These are phyloP conservation scores for Populus ilicifolia DNA, from an alignment of 345 rosid species.

Conservation along the genomic window DNA sequence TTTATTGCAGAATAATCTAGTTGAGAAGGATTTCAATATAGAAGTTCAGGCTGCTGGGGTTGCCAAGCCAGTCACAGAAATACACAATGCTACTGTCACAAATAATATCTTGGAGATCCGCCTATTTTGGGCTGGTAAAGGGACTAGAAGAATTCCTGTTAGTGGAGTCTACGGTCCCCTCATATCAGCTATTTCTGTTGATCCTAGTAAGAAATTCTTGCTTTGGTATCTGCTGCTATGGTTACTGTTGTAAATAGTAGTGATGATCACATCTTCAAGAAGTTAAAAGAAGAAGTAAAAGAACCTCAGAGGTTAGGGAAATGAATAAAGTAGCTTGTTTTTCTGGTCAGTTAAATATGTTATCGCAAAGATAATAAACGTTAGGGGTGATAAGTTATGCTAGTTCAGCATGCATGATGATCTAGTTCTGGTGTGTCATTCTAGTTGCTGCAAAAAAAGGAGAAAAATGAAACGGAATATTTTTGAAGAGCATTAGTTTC, in stretches of 20 bases:
- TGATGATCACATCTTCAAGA: neutral
- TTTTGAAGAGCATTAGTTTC: neutral
- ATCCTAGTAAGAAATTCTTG: conserved; percentile 4
- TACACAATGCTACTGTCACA: neutral
- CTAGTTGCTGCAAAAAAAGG: neutral
- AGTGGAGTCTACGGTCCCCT: conserved; percentile 11
- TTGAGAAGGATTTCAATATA: conserved; percentile 13
- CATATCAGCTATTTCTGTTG: conserved; percentile 11
- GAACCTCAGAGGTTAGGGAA: neutral
- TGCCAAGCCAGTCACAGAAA: neutral
- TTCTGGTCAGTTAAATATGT: neutral
- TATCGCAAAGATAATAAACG: too few relatives aligned
- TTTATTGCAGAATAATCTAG: neutral
- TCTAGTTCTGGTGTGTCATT: neutral
- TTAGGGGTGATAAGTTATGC: neutral
- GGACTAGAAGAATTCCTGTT: conserved; percentile 9
- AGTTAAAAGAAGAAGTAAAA: too few relatives aligned
- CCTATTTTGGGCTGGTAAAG: conserved; percentile 14
- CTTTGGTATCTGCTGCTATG: neutral
- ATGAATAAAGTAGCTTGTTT: neutral
- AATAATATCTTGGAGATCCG: conserved; percentile 6
- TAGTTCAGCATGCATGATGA: neutral
- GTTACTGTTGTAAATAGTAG: neutral
- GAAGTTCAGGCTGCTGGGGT: neutral
- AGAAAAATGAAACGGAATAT: too few relatives aligned